Evolutionary conservation across 805 yeast species (phyloP).

Genomic region (Sugiyamaella valdiviana): DNA sequence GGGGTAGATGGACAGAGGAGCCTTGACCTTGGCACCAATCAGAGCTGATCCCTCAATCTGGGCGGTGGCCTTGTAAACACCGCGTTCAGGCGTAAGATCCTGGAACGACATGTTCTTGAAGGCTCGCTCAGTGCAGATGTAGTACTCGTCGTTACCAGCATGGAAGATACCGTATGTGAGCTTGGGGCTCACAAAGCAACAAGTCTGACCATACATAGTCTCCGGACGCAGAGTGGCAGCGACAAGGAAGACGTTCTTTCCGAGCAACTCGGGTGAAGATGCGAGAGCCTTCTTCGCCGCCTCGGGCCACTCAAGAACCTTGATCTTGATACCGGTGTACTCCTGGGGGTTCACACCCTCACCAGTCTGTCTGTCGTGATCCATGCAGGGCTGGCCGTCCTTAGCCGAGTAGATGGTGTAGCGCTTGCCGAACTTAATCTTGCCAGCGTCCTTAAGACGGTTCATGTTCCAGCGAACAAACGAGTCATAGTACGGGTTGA

Average conservation of each 20-base stretch:
- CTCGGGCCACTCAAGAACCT: conserved; percentile 53
- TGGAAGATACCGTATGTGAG: conserved; percentile 87
- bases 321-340: conserved; percentile 87
- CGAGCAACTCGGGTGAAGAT: conserved; percentile 37
- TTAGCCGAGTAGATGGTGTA: conserved; percentile 95
- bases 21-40: conserved; percentile 79
- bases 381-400: conserved; percentile 99
- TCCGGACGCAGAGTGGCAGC: conserved; percentile 99
- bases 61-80: conserved; percentile 57
- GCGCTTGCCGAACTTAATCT: conserved; percentile 96
- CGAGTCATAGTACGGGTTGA: conserved; percentile 90
- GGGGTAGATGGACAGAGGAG: conserved; percentile 70
- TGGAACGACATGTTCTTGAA: conserved; percentile 97
- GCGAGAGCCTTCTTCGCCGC: conserved; percentile 45
- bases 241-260: conserved; percentile 70
- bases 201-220: conserved; percentile 98
- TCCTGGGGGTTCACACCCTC: conserved; percentile 98
- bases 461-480: conserved; percentile 96
- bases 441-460: conserved; percentile 73
- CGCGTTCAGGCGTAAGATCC: conserved; percentile 84
- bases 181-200: conserved; percentile 96
- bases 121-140: conserved; percentile 87
- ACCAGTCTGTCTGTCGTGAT: conserved; percentile 95
- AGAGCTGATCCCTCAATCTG: conserved; percentile 63
- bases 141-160: conserved; percentile 68